A percentile compares a stretch with the other conserved stretches of the same genome.
Evolutionary conservation across 139 green algal genomes (phyloP).

Genomic region (Chlorella sp.): DNA sequence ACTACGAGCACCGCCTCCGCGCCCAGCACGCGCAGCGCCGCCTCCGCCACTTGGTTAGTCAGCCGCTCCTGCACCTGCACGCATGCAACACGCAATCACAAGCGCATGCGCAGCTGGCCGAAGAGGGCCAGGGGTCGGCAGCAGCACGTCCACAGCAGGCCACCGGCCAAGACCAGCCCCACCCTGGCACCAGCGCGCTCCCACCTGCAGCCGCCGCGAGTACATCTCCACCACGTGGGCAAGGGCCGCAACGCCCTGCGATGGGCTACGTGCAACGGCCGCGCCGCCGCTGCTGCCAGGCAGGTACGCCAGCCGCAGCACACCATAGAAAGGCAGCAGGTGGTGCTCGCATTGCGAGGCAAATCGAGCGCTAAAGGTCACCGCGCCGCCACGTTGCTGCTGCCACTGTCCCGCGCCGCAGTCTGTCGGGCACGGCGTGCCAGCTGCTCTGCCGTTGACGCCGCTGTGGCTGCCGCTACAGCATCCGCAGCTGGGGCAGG

Average conservation of each 20-base stretch:
- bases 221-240: conserved; percentile 55
- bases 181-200: not conserved
- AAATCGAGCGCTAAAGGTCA: conserved; percentile 37
- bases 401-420: conserved; percentile 1
- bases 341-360: conserved; percentile 96
- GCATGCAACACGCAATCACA: too few relatives aligned
- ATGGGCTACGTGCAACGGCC: not conserved
- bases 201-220: conserved; percentile 70
- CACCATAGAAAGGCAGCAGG: conserved; percentile 95
- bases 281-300: not conserved
- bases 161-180: not conserved
- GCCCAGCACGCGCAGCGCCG: conserved; percentile 18
- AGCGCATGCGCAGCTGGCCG: not conserved
- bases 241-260: conserved; percentile 12
- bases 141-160: not conserved
- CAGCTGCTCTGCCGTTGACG: not conserved
- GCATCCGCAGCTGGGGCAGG: not conserved
- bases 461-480: not conserved
- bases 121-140: not conserved
- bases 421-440: too few relatives aligned
- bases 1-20: conserved; percentile 75
- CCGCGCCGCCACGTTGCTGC: conserved; percentile 23
- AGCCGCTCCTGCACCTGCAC: conserved; percentile 96
- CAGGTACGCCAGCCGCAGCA: conserved; percentile 56
- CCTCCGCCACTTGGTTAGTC: conserved; percentile 82